A percentile compares a stretch with the other conserved stretches of the same genome.
phyloP scores from a whole-genome alignment of 1,284 basidiomycete species.

The Ceratobasidium sp. region DNA sequence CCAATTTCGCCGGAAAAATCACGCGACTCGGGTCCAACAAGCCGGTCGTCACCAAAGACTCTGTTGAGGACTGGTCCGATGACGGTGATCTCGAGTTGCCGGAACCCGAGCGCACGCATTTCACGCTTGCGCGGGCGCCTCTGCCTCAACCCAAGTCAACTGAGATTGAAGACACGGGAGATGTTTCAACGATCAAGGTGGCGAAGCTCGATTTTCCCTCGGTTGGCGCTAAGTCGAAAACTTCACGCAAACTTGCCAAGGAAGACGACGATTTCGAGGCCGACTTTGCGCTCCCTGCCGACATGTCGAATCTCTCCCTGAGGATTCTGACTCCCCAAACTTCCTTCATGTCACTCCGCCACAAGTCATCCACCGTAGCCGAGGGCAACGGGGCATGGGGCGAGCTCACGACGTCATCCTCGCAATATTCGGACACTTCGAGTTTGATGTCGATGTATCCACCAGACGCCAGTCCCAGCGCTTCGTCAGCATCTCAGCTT shows the following conservation, averaged over 20 bases:
- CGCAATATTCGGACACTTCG: slow-evolving; percentile 78
- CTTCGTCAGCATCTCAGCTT: slow-evolving; percentile 63
- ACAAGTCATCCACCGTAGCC: slow-evolving; percentile 37
- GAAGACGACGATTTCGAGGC: slow-evolving; percentile 73
- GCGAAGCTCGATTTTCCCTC: slow-evolving; percentile 52
- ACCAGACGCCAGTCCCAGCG: slow-evolving; percentile 63
- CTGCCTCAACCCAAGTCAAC: slow-evolving; percentile 55
- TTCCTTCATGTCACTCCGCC: slow-evolving; percentile 76
- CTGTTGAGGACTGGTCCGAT: slow-evolving; percentile 46
- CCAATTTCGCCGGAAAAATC: slow-evolving; percentile 35
- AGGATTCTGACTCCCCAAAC: slow-evolving; percentile 73
- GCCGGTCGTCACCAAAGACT: slow-evolving; percentile 3
- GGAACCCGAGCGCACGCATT: slow-evolving; percentile 34
- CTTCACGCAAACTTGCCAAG: slow-evolving; percentile 48
- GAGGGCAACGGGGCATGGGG: slow-evolving; percentile 58
- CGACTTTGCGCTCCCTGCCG: slow-evolving; percentile 75
- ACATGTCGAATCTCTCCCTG: slow-evolving; percentile 77
- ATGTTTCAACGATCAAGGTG: slow-evolving; percentile 79
- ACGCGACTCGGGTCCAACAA: slow-evolving; percentile 37
- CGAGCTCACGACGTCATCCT: slow-evolving; percentile 77
- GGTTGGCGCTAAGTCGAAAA: slow-evolving; percentile 8
- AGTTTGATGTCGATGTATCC: slow-evolving; percentile 68
- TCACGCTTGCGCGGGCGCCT: slow-evolving; percentile 58
- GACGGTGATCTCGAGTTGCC: slow-evolving; percentile 44
- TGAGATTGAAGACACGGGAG: slow-evolving; percentile 67